Conservation (phyloP, 208 protist species). For the Acanthamoeba royreba region DNA sequence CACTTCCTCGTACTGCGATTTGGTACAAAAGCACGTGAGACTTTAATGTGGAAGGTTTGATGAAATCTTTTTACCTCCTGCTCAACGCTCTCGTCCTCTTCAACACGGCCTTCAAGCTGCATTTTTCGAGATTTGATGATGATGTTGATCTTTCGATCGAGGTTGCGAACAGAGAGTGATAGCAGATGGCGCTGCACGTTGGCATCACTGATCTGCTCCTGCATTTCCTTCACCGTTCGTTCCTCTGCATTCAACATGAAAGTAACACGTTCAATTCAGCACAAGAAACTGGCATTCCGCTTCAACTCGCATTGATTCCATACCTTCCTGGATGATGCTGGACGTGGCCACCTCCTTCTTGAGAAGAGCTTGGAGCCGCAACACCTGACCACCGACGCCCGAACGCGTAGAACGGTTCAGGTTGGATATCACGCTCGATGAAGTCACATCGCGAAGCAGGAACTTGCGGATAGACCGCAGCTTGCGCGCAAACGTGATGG, state of each 20-base stretch:
- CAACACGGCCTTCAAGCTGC: neutral
- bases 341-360: slow-evolving; percentile 39
- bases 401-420: neutral
- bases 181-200: slow-evolving; percentile 25
- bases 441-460: neutral
- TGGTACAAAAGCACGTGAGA: neutral
- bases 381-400: neutral
- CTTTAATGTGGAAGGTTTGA: too few species aligned
- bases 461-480: slow-evolving; percentile 20
- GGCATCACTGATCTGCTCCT: slow-evolving; percentile 10
- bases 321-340: slow-evolving; percentile 23
- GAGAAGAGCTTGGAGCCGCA: slow-evolving; percentile 31
- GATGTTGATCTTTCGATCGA: slow-evolving; percentile 45
- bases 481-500: slow-evolving; percentile 11
- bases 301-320: too few species aligned
- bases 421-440: slow-evolving; percentile 9
- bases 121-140: slow-evolving; percentile 32
- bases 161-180: neutral
- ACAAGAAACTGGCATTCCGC: too few species aligned
- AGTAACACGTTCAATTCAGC: too few species aligned
- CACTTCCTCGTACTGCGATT: neutral
- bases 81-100: slow-evolving; percentile 9
- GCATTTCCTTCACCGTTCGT: slow-evolving; percentile 17
- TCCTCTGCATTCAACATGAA: too few species aligned
- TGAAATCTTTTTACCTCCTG: too few species aligned